A percentile compares a stretch with the other conserved stretches of the same genome.
phyloP scores from a whole-genome alignment of 129 eudicot species.

The Artemisia tridentata region DNA sequence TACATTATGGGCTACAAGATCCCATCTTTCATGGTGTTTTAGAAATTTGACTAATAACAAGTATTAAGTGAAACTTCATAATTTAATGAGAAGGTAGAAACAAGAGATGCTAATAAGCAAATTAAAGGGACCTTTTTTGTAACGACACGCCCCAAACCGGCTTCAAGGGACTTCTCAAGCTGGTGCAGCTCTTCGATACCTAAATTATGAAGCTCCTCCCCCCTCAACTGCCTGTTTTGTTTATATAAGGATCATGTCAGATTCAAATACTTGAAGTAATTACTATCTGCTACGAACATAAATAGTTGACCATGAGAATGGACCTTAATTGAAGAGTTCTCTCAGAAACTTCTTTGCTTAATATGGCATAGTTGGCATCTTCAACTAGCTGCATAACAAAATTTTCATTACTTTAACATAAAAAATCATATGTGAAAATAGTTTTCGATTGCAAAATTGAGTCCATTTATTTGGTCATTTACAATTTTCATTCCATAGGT shows the following conservation, averaged over 20 bases:
- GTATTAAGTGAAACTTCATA: background rate
- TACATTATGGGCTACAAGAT: background rate
- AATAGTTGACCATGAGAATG: constrained; percentile 5
- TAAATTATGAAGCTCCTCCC: constrained; percentile 82
- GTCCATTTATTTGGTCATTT: background rate
- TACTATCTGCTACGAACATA: background rate
- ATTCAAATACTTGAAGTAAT: constrained; percentile 10
- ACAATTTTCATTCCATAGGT: background rate
- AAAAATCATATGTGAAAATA: background rate
- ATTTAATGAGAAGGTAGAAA: constrained; percentile 3
- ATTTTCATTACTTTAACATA: background rate
- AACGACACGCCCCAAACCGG: constrained; percentile 70
- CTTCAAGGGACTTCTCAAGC: constrained; percentile 76
- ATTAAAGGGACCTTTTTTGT: constrained; percentile 57
- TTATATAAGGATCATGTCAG: background rate
- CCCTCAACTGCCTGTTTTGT: constrained; percentile 78
- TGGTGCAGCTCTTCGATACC: constrained; percentile 70
- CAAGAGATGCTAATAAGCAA: background rate
- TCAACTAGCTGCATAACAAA: constrained; percentile 80
- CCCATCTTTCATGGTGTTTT: background rate
- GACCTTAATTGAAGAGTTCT: constrained; percentile 80
- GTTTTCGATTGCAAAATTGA: background rate
- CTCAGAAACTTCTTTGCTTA: constrained; percentile 80
- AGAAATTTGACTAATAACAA: background rate
- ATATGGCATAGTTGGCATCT: constrained; percentile 54